Conservation (phyloP, 768 basidiomycete genomes). For the Boletus tomentosulus region DNA sequence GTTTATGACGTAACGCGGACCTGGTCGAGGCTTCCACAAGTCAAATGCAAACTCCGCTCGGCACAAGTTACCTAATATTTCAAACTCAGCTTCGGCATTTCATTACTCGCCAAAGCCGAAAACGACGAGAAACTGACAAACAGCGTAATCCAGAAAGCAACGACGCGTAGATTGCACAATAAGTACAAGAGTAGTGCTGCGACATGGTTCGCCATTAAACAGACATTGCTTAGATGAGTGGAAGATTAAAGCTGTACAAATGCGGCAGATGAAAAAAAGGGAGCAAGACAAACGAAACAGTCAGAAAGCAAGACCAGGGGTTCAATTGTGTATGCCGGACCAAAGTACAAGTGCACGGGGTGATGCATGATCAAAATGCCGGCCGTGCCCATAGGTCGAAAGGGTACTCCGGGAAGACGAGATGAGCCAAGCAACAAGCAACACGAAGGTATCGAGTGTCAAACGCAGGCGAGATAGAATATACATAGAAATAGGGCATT, state of each 20-base stretch:
- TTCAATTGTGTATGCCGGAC: slow-evolving; percentile 50
- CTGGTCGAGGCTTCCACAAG: background rate
- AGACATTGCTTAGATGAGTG: slow-evolving; percentile 40
- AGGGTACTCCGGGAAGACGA: slow-evolving; percentile 34
- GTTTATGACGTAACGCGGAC: background rate
- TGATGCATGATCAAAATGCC: slow-evolving; percentile 47
- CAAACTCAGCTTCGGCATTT: background rate
- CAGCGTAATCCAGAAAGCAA: slow-evolving; percentile 14
- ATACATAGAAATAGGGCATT: slow-evolving; percentile 37
- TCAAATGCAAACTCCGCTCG: background rate
- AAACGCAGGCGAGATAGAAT: slow-evolving; percentile 34
- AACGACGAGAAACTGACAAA: too few species aligned
- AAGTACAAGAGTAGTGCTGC: slow-evolving; percentile 39
- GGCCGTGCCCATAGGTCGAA: slow-evolving; percentile 33
- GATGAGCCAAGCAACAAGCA: slow-evolving; percentile 35
- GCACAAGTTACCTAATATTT: background rate
- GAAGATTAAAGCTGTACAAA: slow-evolving; percentile 38
- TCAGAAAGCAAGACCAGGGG: slow-evolving; percentile 39
- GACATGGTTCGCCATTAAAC: slow-evolving; percentile 35
- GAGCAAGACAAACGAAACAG: slow-evolving; percentile 24
- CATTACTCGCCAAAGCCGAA: too few species aligned
- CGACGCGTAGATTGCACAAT: slow-evolving; percentile 36
- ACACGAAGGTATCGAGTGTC: slow-evolving; percentile 32
- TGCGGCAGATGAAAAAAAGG: slow-evolving; percentile 39
- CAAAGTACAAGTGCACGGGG: slow-evolving; percentile 67